Percentiles rank a stretch among this genome's conserved stretches.
These are phyloP conservation scores for Apophysomyces elegans DNA, from an alignment of 371 early-diverging fungal genomes.

Conservation along the genomic window DNA sequence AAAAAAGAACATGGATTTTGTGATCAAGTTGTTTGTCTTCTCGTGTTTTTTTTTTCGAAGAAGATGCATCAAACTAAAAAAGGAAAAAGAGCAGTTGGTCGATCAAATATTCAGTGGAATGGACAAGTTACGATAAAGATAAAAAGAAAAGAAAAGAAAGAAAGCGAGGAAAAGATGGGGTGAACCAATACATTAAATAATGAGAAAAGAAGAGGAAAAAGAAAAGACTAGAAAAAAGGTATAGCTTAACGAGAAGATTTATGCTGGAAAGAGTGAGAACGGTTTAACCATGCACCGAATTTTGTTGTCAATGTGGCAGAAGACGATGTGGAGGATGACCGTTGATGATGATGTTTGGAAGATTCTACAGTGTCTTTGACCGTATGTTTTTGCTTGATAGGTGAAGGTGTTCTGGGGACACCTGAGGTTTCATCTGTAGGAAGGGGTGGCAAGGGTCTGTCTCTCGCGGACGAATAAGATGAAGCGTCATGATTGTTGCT, in stretches of 20 bases:
- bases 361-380: not conserved
- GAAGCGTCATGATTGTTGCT: no score
- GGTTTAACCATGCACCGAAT: slow-evolving; percentile 23
- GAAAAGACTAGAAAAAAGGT: not conserved
- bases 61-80: not conserved
- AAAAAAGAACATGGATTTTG: no score
- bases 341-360: slow-evolving; percentile 14
- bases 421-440: slow-evolving; percentile 1
- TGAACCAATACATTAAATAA: not conserved
- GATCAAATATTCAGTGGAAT: no score
- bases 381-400: not conserved
- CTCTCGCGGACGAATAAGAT: not conserved
- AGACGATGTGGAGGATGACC: slow-evolving; percentile 12
- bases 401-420: not conserved
- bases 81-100: not conserved
- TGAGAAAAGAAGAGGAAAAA: not conserved
- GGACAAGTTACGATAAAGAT: no score
- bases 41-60: not conserved
- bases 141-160: not conserved
- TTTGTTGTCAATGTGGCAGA: slow-evolving; percentile 14
- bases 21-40: not conserved
- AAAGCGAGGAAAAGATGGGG: not conserved
- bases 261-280: slow-evolving; percentile 22
- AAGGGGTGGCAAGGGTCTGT: slow-evolving; percentile 15
- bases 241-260: slow-evolving; percentile 1